Evolutionary conservation across 352 stramenopile genomes (phyloP), one percentile per base, ranked within the genome.

Genomic region (Thalassiosira hispida): DNA sequence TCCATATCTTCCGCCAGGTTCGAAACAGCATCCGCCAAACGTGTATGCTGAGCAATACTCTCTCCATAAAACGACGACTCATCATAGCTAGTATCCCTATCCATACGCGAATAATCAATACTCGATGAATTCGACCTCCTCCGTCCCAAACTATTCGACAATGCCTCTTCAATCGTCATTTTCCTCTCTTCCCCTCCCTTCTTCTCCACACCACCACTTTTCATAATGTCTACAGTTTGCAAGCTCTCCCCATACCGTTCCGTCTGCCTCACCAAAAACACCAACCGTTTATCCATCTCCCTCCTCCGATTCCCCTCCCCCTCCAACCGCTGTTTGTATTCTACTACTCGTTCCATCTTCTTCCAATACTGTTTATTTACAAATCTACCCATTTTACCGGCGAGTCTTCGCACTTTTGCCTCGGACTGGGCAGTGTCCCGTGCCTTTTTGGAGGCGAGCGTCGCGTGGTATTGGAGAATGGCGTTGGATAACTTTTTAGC

Each of bases 291-390:
- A 84, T 99, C 97, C 97, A 99, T 99, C 33, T 96, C 94, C 47
- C 88, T 85, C 69, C 88, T 68, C 46, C 92, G 81, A 51, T 93
- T 67, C 64, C 94, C 88, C 60, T 99, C 96, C 5, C 91, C 90
- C 76, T 96, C 88, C 12, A 98, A 64, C 74, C 98, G 98, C 83
- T 99, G 95, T 85, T 99, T 98, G 80, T 98, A 98, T 22, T 93
- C 92, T 57, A 99, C 96, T 56, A 99, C 94, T 73, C 98, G 96
- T 91, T 99, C 97, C 69, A 99, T 97, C 84, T 99, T 99, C 40
- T 81, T 89, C 97, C 97, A 99, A 95, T 97, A 99, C 29, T 95
- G 93, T 56, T 96, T 94, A 7, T 98, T 85, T 23, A 99, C 93
- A 40, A 97, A 91, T 1, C 96, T 72, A 0, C 90, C 92, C 0